Base-by-base conservation (phyloP, 495 filamentous ascomycete species). In the Tetracladium setigerum region DNA sequence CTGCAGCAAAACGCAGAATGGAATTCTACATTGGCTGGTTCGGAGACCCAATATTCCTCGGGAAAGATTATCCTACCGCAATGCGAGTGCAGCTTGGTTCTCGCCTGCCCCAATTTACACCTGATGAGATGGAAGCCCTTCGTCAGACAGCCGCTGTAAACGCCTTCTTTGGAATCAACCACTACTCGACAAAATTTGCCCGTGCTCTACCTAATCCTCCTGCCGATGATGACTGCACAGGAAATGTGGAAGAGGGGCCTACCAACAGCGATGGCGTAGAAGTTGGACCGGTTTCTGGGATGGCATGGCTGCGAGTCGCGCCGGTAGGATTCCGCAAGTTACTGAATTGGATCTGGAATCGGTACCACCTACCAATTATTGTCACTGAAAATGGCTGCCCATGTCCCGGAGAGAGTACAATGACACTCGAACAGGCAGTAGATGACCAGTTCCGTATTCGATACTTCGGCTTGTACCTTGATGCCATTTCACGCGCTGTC, bases 161-260 rank as follows among this genome's bases (percentile, higher is more conserved):
- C 59, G 81, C 86, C 66, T 87, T 86, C 60, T 86, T 86, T 62
- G 82, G 83, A 49, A 85, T 86, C 82, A 86, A 87, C 69, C 82
- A 86, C 67, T 86, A 87, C 70, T 84, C 83, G 40, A 77, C 82
- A 54, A 82, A 86, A 69, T 88, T 81, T 67, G 79, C 86, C 66
- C 79, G 78, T 59, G 80, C 85, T 65, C 74, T 77, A 62, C 74
- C 71, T 2, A 62, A 68, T 38, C 62, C 70, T 35, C 61, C 83
- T 5, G 72, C 77, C 0, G 62, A 62, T 30, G 72, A 83, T 38
- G 84, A 88, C 64, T 78, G 78, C 65, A 68, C 73, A 2, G 84
- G 84, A 41, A 81, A 87, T 60, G 66, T 87, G 35, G 76, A 84
- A 57, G 71, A 77, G 11, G 73, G 81, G 19, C 68, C 77, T 34